Base-by-base conservation (phyloP, 305 asterid genomes). In the Vinca major region DNA sequence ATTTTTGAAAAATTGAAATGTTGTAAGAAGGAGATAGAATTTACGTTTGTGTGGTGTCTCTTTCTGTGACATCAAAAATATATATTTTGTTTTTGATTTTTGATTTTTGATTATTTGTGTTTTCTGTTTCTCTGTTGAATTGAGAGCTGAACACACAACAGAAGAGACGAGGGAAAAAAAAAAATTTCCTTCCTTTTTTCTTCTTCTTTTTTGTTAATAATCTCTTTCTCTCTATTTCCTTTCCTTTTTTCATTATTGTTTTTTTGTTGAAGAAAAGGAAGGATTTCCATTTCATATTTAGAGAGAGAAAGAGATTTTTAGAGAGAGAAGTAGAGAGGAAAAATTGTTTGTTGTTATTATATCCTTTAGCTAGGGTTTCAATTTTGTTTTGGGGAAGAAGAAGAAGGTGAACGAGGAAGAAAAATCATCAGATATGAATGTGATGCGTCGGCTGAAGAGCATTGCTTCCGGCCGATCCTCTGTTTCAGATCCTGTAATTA, bases 361-460 rank as follows among this genome's bases (percentile, higher is more conserved):
- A 26, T 26, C 33, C 33, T 26, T 26, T 26, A 41, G 45, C 45
- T 65, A 26, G 69, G 67, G 61, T 45, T 26, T 26, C 33, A 26
- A 26, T 53, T 52, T 68, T 68, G 66, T 48, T 44, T 54, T 37
- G 50, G 69, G 36, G n/a, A 7, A 20, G 72, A 33, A 63, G 66
- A 13, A 26, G 69, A 45, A 26, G 5, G 33, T 26, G 33, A 26
- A 26, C 33, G 33, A 26, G 33, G 33, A 26, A n/a, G 33, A 37
- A 7, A 51, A 71, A 44, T 67, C 21, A 63, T 61, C 53, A 50
- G 53, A 80, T 33, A 90, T 93, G 99, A 90, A 90, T 85, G 83
- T 90, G 88, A 90, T 93, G 98, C 99, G 99, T 66, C 85, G 99
- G 85, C 85, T 93, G 69, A 93, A 93, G 92, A 93, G 97, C 95